These are phyloP conservation scores for Pogostemon cablin DNA, from an alignment of 257 asterid genomes.

Conservation along the genomic window DNA sequence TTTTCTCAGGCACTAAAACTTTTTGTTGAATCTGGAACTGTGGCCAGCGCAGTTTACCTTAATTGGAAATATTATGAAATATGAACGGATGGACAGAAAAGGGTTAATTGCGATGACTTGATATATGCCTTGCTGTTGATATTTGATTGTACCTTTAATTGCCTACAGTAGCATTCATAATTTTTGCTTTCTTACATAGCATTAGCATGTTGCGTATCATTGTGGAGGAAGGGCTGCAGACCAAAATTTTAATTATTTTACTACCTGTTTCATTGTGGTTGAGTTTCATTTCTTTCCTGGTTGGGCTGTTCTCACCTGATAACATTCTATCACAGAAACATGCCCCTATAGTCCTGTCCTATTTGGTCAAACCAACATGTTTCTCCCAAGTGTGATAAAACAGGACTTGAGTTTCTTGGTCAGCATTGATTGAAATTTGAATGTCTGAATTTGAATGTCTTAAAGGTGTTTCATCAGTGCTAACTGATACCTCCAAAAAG, in stretches of 20 bases:
- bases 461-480: too few species aligned
- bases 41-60: conserved; percentile 4
- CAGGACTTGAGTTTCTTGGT: background rate
- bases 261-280: conserved; percentile 1
- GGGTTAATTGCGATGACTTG: too few species aligned
- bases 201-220: conserved; percentile 12
- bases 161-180: background rate
- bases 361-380: background rate
- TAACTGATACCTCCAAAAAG: background rate
- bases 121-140: background rate
- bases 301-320: background rate
- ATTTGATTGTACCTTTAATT: conserved; percentile 1
- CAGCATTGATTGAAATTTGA: background rate
- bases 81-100: conserved; percentile 3
- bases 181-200: background rate
- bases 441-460: too few species aligned
- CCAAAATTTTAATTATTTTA: conserved; percentile 14
- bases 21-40: conserved; percentile 30
- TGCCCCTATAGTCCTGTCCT: background rate
- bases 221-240: conserved; percentile 6
- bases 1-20: conserved; percentile 23
- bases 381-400: background rate
- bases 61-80: conserved; percentile 22
- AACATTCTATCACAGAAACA: background rate
- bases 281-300: conserved; percentile 5